A percentile compares a stretch with the other conserved stretches of the same genome.
These are phyloP conservation scores for Raphanus raphanistrum DNA, from an alignment of 345 rosid genomes.

Conservation along the genomic window DNA sequence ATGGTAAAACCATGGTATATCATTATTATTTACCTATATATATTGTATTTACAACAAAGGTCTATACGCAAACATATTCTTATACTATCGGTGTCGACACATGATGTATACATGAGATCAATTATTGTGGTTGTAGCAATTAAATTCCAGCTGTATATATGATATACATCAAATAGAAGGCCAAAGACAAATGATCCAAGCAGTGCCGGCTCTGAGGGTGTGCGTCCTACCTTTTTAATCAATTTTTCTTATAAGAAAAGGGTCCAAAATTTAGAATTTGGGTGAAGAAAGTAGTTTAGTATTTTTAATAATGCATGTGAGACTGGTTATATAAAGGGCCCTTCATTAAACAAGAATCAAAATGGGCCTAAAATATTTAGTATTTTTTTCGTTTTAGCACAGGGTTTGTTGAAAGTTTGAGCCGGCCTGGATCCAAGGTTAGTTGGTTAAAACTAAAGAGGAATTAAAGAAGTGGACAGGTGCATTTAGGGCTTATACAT, in stretches of 20 bases:
- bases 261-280: no score
- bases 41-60: background rate
- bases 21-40: background rate
- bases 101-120: background rate
- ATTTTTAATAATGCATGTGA: no score
- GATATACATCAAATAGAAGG: slow-evolving; percentile 3
- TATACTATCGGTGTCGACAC: slow-evolving; percentile 18
- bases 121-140: slow-evolving; percentile 1
- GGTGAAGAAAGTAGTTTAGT: no score
- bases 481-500: slow-evolving; percentile 23
- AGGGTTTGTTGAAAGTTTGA: no score
- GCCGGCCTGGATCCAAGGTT: background rate
- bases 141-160: slow-evolving; percentile 15
- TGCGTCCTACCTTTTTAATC: no score
- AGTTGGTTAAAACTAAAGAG: slow-evolving; percentile 13
- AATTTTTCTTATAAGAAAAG: no score
- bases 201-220: no score
- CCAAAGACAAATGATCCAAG: slow-evolving; percentile 14
- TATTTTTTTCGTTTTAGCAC: no score
- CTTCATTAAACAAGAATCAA: no score
- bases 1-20: no score
- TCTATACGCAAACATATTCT: background rate
- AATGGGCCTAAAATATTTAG: no score
- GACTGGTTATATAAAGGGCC: no score
- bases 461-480: slow-evolving; percentile 32